Evolutionary conservation across 495 filamentous ascomycete genomes (phyloP), one percentile per base, ranked within the genome.

Genomic region (Niebla homalea): DNA sequence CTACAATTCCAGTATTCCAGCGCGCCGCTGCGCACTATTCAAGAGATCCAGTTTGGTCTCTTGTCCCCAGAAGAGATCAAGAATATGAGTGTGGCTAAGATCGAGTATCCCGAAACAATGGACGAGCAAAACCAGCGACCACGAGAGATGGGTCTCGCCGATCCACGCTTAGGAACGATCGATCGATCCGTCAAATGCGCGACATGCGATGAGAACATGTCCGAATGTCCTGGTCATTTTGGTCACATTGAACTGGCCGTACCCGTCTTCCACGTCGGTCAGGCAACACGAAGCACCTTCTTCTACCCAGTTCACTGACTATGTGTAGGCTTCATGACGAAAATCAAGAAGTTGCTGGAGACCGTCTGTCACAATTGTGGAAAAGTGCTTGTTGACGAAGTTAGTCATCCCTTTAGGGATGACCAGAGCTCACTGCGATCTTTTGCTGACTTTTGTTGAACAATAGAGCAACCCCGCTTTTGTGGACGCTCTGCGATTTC

Each of bases 31-130:
- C 87, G 88, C 72, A 87, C 83, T 49, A 87, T 99, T 55, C 79
- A 94, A 75, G 92, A 97, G 76, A 94, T 99, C 55, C 93, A 97
- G 71, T 99, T 99, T 67, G 92, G 92, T 59, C 80, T 99, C 52
- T 72, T 95, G 60, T 89, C 89, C 16, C 92, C 93, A 1, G 90
- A 97, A 62, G 93, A 99, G 67, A 93, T 95, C 69, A 97, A 97
- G 71, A 84, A 79, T 52, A 89, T 94, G 87, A 95, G 89, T 69
- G 89, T 96, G 43, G 81, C 79, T 26, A 84, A 89, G 59, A 87
- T 99, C 53, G 73, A 87, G 63, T 95, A 96, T 60, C 89, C 92
- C 1, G 92, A 99, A 75, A 97, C 92, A 8, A 94, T 97, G 93
- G 92, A 99, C 59, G 93, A 97, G 65, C 82, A 83, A 58, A 80